Base-by-base conservation (phyloP, 257 asterid species). In the Plantago major region DNA sequence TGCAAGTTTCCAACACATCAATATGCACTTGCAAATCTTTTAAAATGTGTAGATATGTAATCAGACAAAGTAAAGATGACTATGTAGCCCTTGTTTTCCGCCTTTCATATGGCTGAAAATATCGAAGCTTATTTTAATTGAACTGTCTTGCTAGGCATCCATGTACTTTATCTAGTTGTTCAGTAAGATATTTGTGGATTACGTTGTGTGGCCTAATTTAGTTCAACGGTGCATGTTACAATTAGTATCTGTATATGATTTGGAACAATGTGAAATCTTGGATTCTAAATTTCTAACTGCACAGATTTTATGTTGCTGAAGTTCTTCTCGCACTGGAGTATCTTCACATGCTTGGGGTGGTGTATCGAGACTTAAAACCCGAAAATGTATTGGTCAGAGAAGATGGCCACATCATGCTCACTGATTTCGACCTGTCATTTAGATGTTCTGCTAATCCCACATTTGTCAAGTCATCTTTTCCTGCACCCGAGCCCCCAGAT, bases 311-410 rank as follows among this genome's bases (percentile, higher is more conserved):
- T 55, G 86, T 78, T 42, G 87, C 98, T 30, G 96, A 85, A 73
- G 85, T 88, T 76, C 86, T 90, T 70, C 95, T 90, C 38, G 89
- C 95, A 8, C 54, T 90, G 40, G 98, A 90, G 77, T 90, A 90
- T 71, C 95, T 90, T 65, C 98, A 90, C 84, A 83, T 87, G 95
- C 96, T 90, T 33, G 96, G 95, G 56, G 87, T 90, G 19, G 94
- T 87, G n/a, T 85, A 87, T 73, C 54, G 97, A 64, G 97, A 85
- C 93, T 73, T 90, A 55, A 90, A 87, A 68, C 96, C 97, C 0
- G 96, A 87, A 75, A 90, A 90, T 64, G 77, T 87, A 65, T 65
- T 90, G 71, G 82, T 90, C 38, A 73, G 90, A 55, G 95, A 83
- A 90, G 93, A 87, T 58, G 97, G 97, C 37, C 97, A 90, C 71